Evolutionary conservation across 2,329 filamentous ascomycete genomes (phyloP).

Genomic region (Cladosporium sp.): DNA sequence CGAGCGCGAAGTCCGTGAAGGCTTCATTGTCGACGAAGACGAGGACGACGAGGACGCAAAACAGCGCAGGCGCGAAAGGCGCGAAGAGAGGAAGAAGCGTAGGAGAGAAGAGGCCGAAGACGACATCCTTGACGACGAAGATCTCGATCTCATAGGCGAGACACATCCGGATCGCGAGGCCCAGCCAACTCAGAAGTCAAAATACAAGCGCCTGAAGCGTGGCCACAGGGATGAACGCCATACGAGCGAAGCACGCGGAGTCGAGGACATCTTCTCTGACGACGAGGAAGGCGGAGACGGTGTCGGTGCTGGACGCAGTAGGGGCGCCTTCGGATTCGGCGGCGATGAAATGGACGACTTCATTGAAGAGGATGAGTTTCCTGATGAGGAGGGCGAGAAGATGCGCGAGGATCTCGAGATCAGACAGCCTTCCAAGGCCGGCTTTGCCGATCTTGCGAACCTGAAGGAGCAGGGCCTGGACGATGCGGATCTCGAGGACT

Average conservation of each 20-base stretch:
- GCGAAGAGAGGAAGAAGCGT: constrained; percentile 62
- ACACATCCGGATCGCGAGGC: constrained; percentile 66
- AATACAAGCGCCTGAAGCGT: constrained; percentile 94
- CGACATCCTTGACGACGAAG: constrained; percentile 83
- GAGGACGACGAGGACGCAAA: constrained; percentile 66
- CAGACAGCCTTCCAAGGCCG: constrained; percentile 69
- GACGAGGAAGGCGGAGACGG: constrained; percentile 69
- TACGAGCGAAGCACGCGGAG: constrained; percentile 60
- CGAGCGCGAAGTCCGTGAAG: constrained; percentile 71
- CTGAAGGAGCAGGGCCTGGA: constrained; percentile 64
- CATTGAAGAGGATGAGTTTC: constrained; percentile 92
- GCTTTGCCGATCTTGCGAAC: constrained; percentile 66
- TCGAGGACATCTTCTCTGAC: constrained; percentile 92
- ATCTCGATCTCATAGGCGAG: constrained; percentile 90
- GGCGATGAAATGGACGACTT: constrained; percentile 85
- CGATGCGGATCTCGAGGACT: constrained; percentile 89
- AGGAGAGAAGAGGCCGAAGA: constrained; percentile 79
- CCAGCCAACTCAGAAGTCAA: constrained; percentile 66
- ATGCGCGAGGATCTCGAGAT: constrained; percentile 85
- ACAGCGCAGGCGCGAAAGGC: constrained; percentile 59
- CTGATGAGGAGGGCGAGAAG: constrained; percentile 72
- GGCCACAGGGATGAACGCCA: constrained; percentile 71
- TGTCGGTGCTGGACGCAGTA: constrained; percentile 38
- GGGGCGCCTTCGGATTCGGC: constrained; percentile 37
- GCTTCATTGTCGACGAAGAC: constrained; percentile 93